Evolutionary conservation across 148 eudicot species (phyloP).

Genomic region (Persicaria tinctoria): DNA sequence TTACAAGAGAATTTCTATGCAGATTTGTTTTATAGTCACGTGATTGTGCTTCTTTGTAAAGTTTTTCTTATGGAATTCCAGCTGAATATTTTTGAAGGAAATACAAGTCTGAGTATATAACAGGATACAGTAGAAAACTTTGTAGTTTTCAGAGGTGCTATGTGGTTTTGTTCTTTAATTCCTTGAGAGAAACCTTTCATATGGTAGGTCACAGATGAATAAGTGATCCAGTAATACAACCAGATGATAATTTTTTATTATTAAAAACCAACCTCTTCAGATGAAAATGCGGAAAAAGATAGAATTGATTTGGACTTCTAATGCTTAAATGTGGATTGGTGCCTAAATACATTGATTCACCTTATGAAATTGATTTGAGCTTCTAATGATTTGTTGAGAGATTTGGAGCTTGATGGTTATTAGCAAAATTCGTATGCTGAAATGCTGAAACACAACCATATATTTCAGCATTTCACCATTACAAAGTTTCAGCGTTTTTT

Average conservation of each 20-base stretch:
- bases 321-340: no score
- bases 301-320: no score
- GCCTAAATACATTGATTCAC: no score
- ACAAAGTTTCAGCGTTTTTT: no score
- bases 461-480: no score
- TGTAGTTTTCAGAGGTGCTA: background rate
- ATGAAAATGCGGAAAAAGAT: no score
- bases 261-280: no score
- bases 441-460: no score
- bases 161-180: slow-evolving; percentile 4
- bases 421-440: no score
- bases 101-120: background rate
- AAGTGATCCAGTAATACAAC: background rate
- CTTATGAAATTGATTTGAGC: no score
- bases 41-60: slow-evolving; percentile 4
- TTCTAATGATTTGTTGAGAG: no score
- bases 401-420: no score
- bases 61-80: background rate
- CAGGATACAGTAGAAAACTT: background rate
- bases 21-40: background rate
- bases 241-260: background rate
- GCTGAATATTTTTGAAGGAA: background rate
- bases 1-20: background rate
- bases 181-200: slow-evolving; percentile 10
- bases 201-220: background rate